Base-by-base conservation (phyloP, 2,329 filamentous ascomycete species). In the Pseudofabraea citricarpa region DNA sequence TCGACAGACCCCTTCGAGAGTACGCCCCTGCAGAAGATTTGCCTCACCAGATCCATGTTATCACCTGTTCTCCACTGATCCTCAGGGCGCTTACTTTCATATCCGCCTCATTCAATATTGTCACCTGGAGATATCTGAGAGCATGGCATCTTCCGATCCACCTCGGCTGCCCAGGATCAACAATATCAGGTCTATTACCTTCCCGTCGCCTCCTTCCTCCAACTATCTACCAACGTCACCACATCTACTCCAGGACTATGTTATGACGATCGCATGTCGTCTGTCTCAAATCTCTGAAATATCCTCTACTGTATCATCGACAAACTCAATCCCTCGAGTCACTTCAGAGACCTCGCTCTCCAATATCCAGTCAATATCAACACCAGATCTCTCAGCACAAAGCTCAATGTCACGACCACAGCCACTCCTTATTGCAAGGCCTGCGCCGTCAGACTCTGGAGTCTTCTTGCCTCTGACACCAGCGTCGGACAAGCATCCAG, bases 141-240 rank as follows among this genome's bases (percentile, higher is more conserved):
- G n/a, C 13, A 31, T 31, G 27, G 27, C 35, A 4, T 21, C 23
- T 20, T 18, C 10, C 35, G 35, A 22, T 21, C 35, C 21, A 20
- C 19, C 35, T 37, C 35, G 19, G 12, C 35, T 37, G 35, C 35
- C 35, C 10, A 24, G 21, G 19, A 15, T 15, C 10, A 37, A 37
- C 21, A 37, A n/a, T n/a, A n/a, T n/a, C n/a, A n/a, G n/a, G n/a
- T n/a, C 35, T 12, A 37, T 37, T 22, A 37, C 35, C 12, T 37
- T 37, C 6, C 35, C 35, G 12, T 37, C 35, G 23, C 35, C 35
- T 22, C 35, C 35, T 13, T 37, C 35, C 19, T 37, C 21, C 19
- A 15, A 20, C 13, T 37, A 18, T 37, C 19, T 37, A 37, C 10
- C 35, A 22, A 15, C 35, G 16, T 21, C 35, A 20, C 19, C 35